Base-by-base conservation (phyloP, 768 basidiomycete species). In the Mrakia hoshinonis region DNA sequence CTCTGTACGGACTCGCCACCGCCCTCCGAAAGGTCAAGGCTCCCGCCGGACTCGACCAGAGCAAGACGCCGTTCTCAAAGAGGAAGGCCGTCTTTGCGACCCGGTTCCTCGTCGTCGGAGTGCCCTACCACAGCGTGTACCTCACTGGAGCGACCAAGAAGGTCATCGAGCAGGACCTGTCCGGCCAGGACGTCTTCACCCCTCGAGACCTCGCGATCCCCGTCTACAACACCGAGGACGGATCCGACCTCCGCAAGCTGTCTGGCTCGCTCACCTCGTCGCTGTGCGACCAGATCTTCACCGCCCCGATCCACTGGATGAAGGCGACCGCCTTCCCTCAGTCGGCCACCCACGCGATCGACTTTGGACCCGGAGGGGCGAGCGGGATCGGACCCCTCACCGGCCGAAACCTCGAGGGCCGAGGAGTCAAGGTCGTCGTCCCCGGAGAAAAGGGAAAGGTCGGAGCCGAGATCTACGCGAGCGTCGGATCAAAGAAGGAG, bases 351-450 rank as follows among this genome's bases (percentile, higher is more conserved):
- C 96, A 99, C 79, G 89, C 91, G 3, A 82, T 98, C 74, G 96
- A 99, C 80, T 98, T 99, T 76, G 96, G 96, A 67, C 92, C 96
- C 1, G 95, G 96, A 73, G 94, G 95, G 18, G 78, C 90, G 68
- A 91, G 89, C 77, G 95, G 96, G 15, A 94, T 97, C 74, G 95
- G 95, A 51, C 87, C 89, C 67, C 83, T 97, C 69, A 94, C 93
- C 52, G 87, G 89, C 4, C 86, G 89, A 76, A 94, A 93, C 80
- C 83, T 94, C 55, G 92, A 96, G 76, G 96, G 96, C 18, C 88
- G 91, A 36, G 96, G 96, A 67, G 86, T 99, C 38, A 87, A 92
- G 60, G 87, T 94, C 62, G 85, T 98, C 74, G 86, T 95, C 74
- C 85, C 88, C 24, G 92, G 94, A n/a, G 91, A 95, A 79, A 89